Percentiles rank a stretch among this genome's conserved stretches.
Conservation (phyloP, 352 stramenopile genomes). For the Aphanomyces stellatus region DNA sequence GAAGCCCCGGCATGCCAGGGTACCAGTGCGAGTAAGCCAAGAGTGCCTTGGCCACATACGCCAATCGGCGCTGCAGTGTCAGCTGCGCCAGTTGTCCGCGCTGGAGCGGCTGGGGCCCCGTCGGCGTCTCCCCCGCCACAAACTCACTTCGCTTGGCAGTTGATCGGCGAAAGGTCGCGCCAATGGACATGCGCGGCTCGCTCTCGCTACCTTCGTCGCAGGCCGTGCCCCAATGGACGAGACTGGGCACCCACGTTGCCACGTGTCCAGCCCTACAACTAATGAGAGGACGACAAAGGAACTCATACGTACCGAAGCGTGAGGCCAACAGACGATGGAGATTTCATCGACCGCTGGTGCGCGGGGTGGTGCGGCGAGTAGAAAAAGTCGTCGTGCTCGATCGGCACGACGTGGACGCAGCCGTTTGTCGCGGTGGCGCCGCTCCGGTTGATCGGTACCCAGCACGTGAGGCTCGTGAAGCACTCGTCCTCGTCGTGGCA, state of each 20-base stretch:
- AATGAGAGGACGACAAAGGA: not conserved
- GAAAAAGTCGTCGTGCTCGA: constrained; percentile 22
- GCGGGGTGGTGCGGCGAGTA: constrained; percentile 15
- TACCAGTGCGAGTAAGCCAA: constrained; percentile 16
- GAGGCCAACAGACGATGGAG: not conserved
- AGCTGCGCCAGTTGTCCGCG: not conserved
- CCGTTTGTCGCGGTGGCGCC: constrained; percentile 18
- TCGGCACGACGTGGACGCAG: constrained; percentile 16
- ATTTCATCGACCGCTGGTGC: not conserved
- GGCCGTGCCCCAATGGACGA: not conserved
- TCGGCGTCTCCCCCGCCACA: not conserved
- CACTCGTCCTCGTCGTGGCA: constrained; percentile 19
- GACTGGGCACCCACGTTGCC: not conserved
- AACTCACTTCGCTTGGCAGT: not conserved
- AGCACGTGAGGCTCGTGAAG: constrained; percentile 14
- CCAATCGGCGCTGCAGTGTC: not conserved
- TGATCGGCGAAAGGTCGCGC: not conserved
- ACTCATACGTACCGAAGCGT: not conserved
- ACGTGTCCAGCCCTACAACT: not conserved
- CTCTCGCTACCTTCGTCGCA: not conserved
- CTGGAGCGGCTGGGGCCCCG: not conserved
- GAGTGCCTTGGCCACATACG: constrained; percentile 4
- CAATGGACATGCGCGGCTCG: constrained; percentile 1
- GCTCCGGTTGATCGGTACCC: constrained; percentile 17
- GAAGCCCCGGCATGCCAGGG: not conserved